Percentiles rank a stretch among this genome's conserved stretches.
Conservation (phyloP, 768 basidiomycete genomes). For the Naganishia randhawae region DNA sequence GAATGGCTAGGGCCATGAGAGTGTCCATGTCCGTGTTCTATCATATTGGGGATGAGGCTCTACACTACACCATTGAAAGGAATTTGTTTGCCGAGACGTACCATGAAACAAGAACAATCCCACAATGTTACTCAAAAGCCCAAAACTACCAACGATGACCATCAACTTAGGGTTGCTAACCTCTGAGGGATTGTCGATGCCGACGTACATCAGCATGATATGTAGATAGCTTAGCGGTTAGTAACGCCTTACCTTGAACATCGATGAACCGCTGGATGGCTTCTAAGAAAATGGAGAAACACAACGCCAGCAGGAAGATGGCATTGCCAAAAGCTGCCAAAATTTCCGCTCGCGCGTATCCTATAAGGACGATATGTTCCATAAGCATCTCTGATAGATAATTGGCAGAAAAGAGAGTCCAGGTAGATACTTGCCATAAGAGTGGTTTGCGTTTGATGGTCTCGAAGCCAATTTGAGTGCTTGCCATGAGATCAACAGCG, state of each 20-base stretch:
- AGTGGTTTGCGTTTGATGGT: conserved; percentile 25
- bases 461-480: conserved; percentile 65
- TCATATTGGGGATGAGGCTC: neutral
- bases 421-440: conserved; percentile 26
- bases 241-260: conserved; percentile 54
- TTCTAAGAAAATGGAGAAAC: conserved; percentile 91
- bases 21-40: conserved; percentile 61
- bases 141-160: conserved; percentile 82
- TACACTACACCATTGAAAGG: neutral
- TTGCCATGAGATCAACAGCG: conserved; percentile 88
- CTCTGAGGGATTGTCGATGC: conserved; percentile 55
- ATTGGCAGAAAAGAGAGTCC: conserved; percentile 52
- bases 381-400: conserved; percentile 73
- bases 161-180: conserved; percentile 83
- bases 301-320: conserved; percentile 91
- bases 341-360: conserved; percentile 85
- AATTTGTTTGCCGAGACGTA: conserved; percentile 39
- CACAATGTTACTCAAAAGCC: conserved; percentile 84
- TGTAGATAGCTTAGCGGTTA: neutral
- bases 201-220: conserved; percentile 23
- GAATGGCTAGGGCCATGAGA: conserved; percentile 40
- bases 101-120: conserved; percentile 95
- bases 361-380: conserved; percentile 61
- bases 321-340: conserved; percentile 93
- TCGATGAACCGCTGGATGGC: conserved; percentile 85